Base-by-base conservation (phyloP, 106 monocot species). In the Dendrobium catenatum region DNA sequence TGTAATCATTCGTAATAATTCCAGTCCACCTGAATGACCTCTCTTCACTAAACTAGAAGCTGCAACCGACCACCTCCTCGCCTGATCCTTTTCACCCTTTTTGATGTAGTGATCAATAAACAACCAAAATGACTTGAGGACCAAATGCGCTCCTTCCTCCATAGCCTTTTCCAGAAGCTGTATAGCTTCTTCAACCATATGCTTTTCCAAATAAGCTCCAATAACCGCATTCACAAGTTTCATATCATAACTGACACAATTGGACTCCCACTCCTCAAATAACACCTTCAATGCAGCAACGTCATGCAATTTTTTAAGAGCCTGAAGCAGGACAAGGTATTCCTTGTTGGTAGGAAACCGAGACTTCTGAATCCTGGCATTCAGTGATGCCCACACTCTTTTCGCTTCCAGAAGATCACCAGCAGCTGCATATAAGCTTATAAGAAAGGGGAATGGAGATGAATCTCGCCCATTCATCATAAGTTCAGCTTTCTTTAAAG, bases 131-230 rank as follows among this genome's bases (percentile, higher is more conserved):
- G 77, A 83, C 67, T 80, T 42, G 42, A 80, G 79, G 17, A 83
- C 79, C 11, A 46, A 51, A 0, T 18, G 29, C 9, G 10, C 55
- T 37, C 46, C 56, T 51, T 75, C 43, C 58, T 42, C 73, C 22
- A 6, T 47, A 4, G 77, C 59, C 16, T 68, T 70, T 6, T 77
- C 72, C 70, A 70, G 78, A 24, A 89, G 77, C 7, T 27, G 29
- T 75, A 80, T 41, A 29, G 90, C 88, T 84, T 90, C 86, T 47
- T 82, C 59, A 4, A 84, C 17, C 88, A 90, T 88, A 20, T 78
- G 82, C 61, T 75, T 84, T 41, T 78, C 81, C n/a, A 90, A 77
- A 56, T 86, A 88, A 49, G 85, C 87, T 31, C 72, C 80, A 17
- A 90, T 84, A 77, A 91, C 61, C 3, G 78, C 79, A 78, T 86